Percentiles rank a stretch among this genome's conserved stretches.
Conservation (phyloP, 2,329 filamentous ascomycete species). For the Zalaria obscura region DNA sequence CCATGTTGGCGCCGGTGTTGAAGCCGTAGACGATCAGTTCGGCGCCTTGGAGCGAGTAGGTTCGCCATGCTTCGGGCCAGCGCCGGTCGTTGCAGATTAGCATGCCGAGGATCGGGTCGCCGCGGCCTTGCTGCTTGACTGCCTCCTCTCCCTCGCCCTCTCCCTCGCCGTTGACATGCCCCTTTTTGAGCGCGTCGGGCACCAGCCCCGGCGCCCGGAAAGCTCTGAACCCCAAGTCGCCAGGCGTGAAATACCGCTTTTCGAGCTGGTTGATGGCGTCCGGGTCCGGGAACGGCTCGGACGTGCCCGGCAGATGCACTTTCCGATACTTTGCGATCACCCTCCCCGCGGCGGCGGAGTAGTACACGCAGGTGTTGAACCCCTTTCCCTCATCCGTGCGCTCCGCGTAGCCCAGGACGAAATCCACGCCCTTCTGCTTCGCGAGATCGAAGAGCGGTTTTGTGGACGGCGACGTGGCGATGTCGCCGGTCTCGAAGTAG, state of each 20-base stretch:
- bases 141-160: neutral
- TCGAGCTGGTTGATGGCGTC: constrained; percentile 39
- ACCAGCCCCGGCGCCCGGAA: constrained; percentile 37
- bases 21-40: constrained; percentile 37
- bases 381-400: constrained; percentile 28
- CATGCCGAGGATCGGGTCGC: constrained; percentile 40
- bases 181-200: constrained; percentile 20
- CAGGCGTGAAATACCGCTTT: constrained; percentile 40
- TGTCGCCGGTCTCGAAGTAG: constrained; percentile 36
- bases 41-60: constrained; percentile 36
- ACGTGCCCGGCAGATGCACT: constrained; percentile 39
- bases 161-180: constrained; percentile 9
- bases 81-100: constrained; percentile 42
- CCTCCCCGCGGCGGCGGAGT: constrained; percentile 26
- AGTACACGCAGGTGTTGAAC: constrained; percentile 40
- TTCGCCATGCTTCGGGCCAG: constrained; percentile 40
- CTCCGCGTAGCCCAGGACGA: constrained; percentile 40
- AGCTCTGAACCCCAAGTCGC: constrained; percentile 38
- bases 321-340: constrained; percentile 41
- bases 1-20: constrained; percentile 35
- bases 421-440: constrained; percentile 32
- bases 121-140: constrained; percentile 14
- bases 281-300: constrained; percentile 35
- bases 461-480: constrained; percentile 28
- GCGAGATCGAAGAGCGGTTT: constrained; percentile 37